phyloP scores from a whole-genome alignment of 139 green algal genomes.

The Chlamydomonas incerta region DNA sequence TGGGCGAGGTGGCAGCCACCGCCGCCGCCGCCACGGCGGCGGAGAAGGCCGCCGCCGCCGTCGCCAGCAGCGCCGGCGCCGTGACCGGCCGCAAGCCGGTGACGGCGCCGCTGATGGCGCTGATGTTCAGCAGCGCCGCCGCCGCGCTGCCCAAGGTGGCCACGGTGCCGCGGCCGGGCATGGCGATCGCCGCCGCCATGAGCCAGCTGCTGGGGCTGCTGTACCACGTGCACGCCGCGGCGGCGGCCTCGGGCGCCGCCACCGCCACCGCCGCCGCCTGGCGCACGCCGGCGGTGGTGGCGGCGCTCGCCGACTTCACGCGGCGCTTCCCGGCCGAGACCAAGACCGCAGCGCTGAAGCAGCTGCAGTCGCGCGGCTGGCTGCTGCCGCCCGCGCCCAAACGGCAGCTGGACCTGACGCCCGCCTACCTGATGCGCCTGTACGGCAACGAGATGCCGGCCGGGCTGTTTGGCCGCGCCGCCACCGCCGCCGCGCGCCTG shows the following conservation, averaged over 20 bases:
- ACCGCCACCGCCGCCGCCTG: neutral
- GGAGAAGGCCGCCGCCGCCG: neutral
- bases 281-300: neutral
- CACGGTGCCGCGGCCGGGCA: neutral
- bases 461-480: neutral
- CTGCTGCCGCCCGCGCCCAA: neutral
- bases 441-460: slow-evolving; percentile 16
- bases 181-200: slow-evolving; percentile 21
- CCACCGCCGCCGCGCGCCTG: neutral
- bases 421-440: slow-evolving; percentile 7
- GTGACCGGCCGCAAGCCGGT: no score
- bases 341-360: slow-evolving; percentile 21
- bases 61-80: no score
- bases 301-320: slow-evolving; percentile 20
- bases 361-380: slow-evolving; percentile 41
- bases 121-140: neutral
- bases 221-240: neutral
- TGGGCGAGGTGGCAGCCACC: neutral
- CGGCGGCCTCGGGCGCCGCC: neutral
- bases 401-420: slow-evolving; percentile 29
- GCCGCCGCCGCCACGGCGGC: no score
- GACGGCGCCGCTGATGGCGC: neutral
- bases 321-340: slow-evolving; percentile 3
- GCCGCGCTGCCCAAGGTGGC: neutral
- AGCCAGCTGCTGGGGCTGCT: slow-evolving; percentile 25